Base-by-base conservation (phyloP, 116 monocot species). In the Posidonia oceanica region DNA sequence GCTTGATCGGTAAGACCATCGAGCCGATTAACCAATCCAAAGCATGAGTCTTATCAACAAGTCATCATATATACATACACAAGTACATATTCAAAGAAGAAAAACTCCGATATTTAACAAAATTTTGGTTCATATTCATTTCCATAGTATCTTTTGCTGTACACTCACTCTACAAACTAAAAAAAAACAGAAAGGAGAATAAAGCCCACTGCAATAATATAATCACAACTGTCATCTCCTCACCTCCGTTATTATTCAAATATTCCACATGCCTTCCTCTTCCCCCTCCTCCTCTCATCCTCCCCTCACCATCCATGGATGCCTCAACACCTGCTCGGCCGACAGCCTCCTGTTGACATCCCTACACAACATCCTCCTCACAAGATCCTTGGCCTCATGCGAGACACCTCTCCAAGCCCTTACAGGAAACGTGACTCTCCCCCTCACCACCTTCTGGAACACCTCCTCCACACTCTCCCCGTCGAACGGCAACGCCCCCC, bases 361-460 rank as follows among this genome's bases (percentile, higher is more conserved):
- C 78, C 78, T 84, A 73, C 84, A 86, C 44, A 95, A 56, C 95
- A 95, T 95, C 81, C 78, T 80, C 48, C 91, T 74, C 20, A 95
- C 54, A 16, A 88, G 74, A 72, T 91, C 91, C 83, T 91, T 95
- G 3, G 91, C 91, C 44, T 61, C 81, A 39, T 79, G 55, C 23
- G 91, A 91, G 3, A 96, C 84, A 0, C 69, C 75, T 5, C 66
- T 18, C 74, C 88, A 91, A 21, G 78, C 41, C 54, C 72, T 72
- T 5, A 75, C 58, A n/a, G 91, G 95, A 59, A 96, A 96, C 36
- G 88, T 66, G 4, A 96, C 77, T 42, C 81, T 86, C 38, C 65
- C 91, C 52, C 88, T 70, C n/a, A 86, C 38, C 69, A 96, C 95
- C 14, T 84, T 72, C 22, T 86, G 75, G 69, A 96, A 91, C 70